phyloP scores from a whole-genome alignment of 2,329 filamentous ascomycete species.

The Metarhizium humberi region DNA sequence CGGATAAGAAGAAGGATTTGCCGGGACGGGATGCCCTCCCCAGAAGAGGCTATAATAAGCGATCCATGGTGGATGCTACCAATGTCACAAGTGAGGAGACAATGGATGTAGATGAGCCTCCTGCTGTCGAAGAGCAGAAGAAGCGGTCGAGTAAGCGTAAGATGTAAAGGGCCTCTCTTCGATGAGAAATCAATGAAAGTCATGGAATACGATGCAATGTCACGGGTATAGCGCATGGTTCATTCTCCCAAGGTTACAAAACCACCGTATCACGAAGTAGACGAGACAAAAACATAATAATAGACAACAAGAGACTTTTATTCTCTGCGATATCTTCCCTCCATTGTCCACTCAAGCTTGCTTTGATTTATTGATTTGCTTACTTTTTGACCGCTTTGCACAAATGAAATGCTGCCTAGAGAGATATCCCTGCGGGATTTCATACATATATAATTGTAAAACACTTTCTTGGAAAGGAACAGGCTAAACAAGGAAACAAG shows the following conservation, averaged over 20 bases:
- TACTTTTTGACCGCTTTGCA: neutral
- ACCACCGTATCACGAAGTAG: slow-evolving; percentile 16
- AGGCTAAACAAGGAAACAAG: neutral
- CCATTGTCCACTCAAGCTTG: neutral
- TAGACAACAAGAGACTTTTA: slow-evolving; percentile 11
- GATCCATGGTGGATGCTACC: slow-evolving; percentile 32
- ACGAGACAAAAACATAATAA: slow-evolving; percentile 18
- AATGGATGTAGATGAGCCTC: slow-evolving; percentile 48
- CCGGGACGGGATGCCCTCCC: slow-evolving; percentile 15
- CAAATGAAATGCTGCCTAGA: neutral
- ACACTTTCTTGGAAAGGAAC: neutral
- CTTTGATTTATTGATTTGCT: neutral
- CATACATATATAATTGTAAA: neutral
- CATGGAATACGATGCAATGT: neutral
- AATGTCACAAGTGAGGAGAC: slow-evolving; percentile 35
- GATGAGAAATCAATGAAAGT: slow-evolving; percentile 1
- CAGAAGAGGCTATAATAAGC: slow-evolving; percentile 20
- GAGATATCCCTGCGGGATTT: neutral
- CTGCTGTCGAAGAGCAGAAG: slow-evolving; percentile 36
- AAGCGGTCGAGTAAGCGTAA: slow-evolving; percentile 45
- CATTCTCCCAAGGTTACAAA: neutral
- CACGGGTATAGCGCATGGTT: neutral
- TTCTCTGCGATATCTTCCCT: neutral
- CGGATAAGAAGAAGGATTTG: slow-evolving; percentile 24
- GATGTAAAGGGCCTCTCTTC: slow-evolving; percentile 26